Percentiles rank a stretch among this genome's conserved stretches.
These are phyloP conservation scores for Mycena albidolilacea DNA, from an alignment of 768 basidiomycete species.

Conservation along the genomic window DNA sequence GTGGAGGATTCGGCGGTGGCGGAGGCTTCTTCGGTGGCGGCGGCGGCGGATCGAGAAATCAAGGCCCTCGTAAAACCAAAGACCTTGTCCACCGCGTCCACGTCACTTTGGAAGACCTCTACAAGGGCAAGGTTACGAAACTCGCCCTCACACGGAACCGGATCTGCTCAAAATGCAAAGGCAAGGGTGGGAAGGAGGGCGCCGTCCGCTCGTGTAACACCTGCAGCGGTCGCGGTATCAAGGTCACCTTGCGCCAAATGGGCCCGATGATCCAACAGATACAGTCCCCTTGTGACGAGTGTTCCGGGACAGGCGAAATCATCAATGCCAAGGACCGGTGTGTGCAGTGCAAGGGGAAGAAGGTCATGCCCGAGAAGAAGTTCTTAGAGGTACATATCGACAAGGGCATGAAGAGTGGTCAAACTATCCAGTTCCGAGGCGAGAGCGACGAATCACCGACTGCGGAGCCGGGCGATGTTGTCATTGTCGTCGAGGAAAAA, in stretches of 20 bases:
- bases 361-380: constrained; percentile 94
- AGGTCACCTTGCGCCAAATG: constrained; percentile 94
- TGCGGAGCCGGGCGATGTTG: constrained; percentile 92
- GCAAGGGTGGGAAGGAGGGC: constrained; percentile 98
- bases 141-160: constrained; percentile 96
- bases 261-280: constrained; percentile 99
- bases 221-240: constrained; percentile 93
- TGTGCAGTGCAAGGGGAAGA: constrained; percentile 94
- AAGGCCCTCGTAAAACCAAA: constrained; percentile 93
- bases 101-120: constrained; percentile 97
- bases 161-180: constrained; percentile 94
- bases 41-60: constrained; percentile 68
- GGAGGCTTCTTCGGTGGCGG: constrained; percentile 81
- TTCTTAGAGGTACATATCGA: constrained; percentile 98
- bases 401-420: constrained; percentile 97
- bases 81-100: constrained; percentile 97
- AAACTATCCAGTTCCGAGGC: constrained; percentile 89
- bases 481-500: constrained; percentile 95
- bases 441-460: constrained; percentile 95
- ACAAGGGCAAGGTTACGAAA: constrained; percentile 99
- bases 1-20: constrained; percentile 89
- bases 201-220: constrained; percentile 84
- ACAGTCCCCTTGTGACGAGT: constrained; percentile 95
- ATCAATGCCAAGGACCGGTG: constrained; percentile 96
- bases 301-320: constrained; percentile 93